Evolutionary conservation across 129 eudicot genomes (phyloP), one percentile per base, ranked within the genome.

Genomic region (Flaveria ramosissima): DNA sequence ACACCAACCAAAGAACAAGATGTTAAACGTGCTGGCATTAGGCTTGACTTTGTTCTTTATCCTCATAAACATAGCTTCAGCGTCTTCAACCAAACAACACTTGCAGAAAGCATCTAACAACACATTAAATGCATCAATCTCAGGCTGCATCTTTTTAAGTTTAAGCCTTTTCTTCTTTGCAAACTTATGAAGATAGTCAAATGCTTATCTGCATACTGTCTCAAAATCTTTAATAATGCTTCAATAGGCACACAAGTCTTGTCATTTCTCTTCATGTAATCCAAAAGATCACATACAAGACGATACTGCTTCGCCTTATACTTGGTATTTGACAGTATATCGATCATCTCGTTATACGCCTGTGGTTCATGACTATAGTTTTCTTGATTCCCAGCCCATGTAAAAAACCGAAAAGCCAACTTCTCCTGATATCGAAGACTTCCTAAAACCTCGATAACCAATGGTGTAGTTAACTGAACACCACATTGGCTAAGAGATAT

Each of bases 1-100:
- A 71, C 98, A 91, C 98, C 98, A 93, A 41, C 98, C 96, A 15
- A 93, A 93, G 48, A 93, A 93, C 86, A 93, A 77, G 17, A 87
- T 85, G 32, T 85, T 93, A 73, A 78, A 93, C 0, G 98, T 91
- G 73, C 84, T 85, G 2, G 92, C 84, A 81, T 87, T 86, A 1
- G 97, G 98, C 47, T 83, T 85, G 41, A 93, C 68, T 83, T 89
- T 91, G 56, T 48, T 81, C 74, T 80, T 77, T 65, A 91, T 82
- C 83, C 82, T 87, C 83, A 56, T 80, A 73, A 85, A 81, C 97
- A 93, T 80, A 26, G 77, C 64, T 67, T 94, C 96, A 19, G 93
- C 97, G 10, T 85, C 91, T 74, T 94, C 92, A 62, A 91, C 93
- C 62, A 94, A 88, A 81, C 89, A 53, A 73, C 96, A 94, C 77